These are phyloP conservation scores for Metarhizium robertsii DNA, from an alignment of 2,329 filamentous ascomycete species.

Conservation along the genomic window DNA sequence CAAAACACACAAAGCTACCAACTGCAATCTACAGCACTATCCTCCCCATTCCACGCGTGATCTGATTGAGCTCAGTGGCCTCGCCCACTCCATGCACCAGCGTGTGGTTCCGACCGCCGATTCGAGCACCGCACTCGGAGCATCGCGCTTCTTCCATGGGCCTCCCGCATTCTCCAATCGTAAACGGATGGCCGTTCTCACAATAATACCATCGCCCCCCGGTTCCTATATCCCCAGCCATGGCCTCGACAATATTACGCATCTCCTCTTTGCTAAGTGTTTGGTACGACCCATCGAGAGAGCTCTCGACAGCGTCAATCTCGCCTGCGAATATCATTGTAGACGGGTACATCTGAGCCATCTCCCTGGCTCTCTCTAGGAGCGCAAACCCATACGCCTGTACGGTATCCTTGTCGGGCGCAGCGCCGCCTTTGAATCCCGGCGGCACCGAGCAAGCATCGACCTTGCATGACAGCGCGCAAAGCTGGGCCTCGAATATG, in stretches of 20 bases:
- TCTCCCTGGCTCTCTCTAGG: conserved; percentile 9
- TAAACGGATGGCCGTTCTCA: conserved; percentile 49
- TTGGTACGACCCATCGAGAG: conserved; percentile 41
- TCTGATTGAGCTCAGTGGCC: conserved; percentile 21
- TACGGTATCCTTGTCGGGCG: not conserved
- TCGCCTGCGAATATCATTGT: conserved; percentile 31
- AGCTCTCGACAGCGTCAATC: conserved; percentile 33
- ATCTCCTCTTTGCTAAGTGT: conserved; percentile 41
- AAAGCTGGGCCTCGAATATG: conserved; percentile 34
- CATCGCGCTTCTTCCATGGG: conserved; percentile 52
- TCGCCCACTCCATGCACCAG: conserved; percentile 40
- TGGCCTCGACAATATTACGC: conserved; percentile 38
- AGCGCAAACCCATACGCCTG: conserved; percentile 8
- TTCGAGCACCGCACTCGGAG: conserved; percentile 47
- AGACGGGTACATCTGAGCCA: conserved; percentile 12
- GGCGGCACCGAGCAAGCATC: not conserved
- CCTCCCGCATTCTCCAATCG: conserved; percentile 57
- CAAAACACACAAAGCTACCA: no score
- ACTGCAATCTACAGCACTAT: conserved; percentile 6
- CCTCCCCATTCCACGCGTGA: not conserved
- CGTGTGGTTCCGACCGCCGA: conserved; percentile 46
- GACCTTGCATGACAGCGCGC: not conserved
- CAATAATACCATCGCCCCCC: conserved; percentile 57
- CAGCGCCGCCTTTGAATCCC: not conserved
- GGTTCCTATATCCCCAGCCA: conserved; percentile 38